These are phyloP conservation scores for Arthromyces matolae DNA, from an alignment of 768 basidiomycete genomes.

Conservation along the genomic window DNA sequence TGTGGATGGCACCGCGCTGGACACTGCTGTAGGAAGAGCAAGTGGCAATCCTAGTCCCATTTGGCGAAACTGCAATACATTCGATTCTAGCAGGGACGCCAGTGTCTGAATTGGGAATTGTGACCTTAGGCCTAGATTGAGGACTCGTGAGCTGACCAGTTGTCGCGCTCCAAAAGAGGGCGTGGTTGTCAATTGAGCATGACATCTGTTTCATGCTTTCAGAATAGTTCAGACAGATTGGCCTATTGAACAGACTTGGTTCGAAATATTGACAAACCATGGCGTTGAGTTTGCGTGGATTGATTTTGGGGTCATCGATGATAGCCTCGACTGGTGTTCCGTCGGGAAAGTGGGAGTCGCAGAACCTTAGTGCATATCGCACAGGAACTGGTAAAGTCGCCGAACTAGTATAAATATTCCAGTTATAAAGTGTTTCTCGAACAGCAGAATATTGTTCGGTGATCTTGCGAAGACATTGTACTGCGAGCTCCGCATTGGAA, in stretches of 20 bases:
- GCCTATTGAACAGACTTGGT: neutral
- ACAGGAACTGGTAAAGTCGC: neutral
- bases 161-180: neutral
- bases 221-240: neutral
- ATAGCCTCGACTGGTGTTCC: neutral
- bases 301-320: neutral
- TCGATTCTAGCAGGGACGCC: too few relatives aligned
- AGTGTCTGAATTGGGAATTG: neutral
- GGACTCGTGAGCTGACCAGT: neutral
- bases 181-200: neutral
- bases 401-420: neutral
- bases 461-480: neutral
- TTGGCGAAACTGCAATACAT: neutral
- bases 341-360: slow-evolving; percentile 1
- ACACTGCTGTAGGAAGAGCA: neutral
- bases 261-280: neutral
- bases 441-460: neutral
- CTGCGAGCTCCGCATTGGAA: slow-evolving; percentile 1
- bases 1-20: too few relatives aligned
- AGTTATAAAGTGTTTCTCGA: neutral
- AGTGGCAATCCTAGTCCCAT: neutral
- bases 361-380: slow-evolving; percentile 1
- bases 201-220: neutral
- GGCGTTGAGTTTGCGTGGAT: neutral
- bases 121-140: too few relatives aligned